Conservation (phyloP, 805 yeast genomes). For the Candida loeiensis region DNA sequence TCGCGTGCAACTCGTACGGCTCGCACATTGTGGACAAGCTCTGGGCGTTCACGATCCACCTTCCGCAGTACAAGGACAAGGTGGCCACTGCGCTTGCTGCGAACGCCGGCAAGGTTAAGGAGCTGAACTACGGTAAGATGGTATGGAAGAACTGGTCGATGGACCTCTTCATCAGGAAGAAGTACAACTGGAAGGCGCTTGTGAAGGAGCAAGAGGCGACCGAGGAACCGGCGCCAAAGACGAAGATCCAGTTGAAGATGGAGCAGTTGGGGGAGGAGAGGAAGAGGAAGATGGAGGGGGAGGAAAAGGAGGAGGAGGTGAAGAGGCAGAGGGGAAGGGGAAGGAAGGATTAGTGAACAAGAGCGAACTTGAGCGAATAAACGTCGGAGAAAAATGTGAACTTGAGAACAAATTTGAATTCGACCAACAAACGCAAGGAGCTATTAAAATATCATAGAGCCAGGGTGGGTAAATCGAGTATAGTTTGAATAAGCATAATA, state of each 20-base stretch:
- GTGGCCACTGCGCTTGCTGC: slow-evolving; percentile 64
- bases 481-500: no score
- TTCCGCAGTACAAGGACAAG: slow-evolving; percentile 83
- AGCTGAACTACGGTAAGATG: slow-evolving; percentile 78
- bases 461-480: no score
- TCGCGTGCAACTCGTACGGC: slow-evolving; percentile 84
- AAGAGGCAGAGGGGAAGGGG: slow-evolving; percentile 20
- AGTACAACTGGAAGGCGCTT: slow-evolving; percentile 76
- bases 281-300: slow-evolving; percentile 25
- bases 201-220: slow-evolving; percentile 44
- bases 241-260: slow-evolving; percentile 37
- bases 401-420: no score
- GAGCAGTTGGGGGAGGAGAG: slow-evolving; percentile 32
- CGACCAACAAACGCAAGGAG: no score
- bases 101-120: slow-evolving; percentile 68
- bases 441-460: no score
- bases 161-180: slow-evolving; percentile 72
- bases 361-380: no score
- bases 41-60: slow-evolving; percentile 73
- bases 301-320: slow-evolving; percentile 20
- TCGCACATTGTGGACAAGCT: slow-evolving; percentile 85
- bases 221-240: slow-evolving; percentile 22
- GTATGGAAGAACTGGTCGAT: slow-evolving; percentile 96
- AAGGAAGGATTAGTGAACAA: no score
- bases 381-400: background rate